phyloP scores from a whole-genome alignment of 306 rosid species.

The Datisca glomerata region DNA sequence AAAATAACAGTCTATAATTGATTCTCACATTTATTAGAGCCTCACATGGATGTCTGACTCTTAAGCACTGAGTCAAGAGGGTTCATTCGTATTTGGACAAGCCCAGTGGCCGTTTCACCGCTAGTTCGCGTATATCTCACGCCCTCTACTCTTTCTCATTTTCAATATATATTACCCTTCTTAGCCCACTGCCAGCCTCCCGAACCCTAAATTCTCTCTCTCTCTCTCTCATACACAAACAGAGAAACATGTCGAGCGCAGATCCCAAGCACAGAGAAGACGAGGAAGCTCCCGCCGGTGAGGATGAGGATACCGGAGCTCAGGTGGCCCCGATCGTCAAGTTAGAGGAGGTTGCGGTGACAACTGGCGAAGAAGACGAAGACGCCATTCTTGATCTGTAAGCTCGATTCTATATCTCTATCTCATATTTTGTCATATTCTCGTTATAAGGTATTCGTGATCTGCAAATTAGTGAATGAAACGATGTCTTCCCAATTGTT shows the following conservation, averaged over 20 bases:
- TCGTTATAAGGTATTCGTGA: constrained; percentile 1
- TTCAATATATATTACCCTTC: no score
- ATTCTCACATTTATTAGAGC: no score
- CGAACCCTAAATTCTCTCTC: not conserved
- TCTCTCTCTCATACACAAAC: not conserved
- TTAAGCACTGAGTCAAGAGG: no score
- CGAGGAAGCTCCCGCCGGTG: constrained; percentile 66
- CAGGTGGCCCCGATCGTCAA: constrained; percentile 90
- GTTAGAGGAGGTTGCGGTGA: constrained; percentile 62
- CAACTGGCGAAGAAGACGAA: constrained; percentile 82
- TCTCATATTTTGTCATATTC: not conserved
- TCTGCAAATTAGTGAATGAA: no score
- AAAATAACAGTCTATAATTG: no score
- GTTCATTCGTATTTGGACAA: no score
- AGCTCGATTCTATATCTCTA: not conserved
- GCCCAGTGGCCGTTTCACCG: no score
- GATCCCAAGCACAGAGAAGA: constrained; percentile 79
- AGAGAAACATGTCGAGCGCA: constrained; percentile 42
- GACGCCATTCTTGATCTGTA: constrained; percentile 74
- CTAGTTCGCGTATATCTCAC: no score
- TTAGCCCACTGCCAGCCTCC: no score
- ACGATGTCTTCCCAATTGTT: no score
- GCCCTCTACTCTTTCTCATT: no score
- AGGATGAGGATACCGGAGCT: constrained; percentile 97
- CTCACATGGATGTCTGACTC: no score